These are phyloP conservation scores for Trichodelitschia bisporula DNA, from an alignment of 495 filamentous ascomycete genomes.

Conservation along the genomic window DNA sequence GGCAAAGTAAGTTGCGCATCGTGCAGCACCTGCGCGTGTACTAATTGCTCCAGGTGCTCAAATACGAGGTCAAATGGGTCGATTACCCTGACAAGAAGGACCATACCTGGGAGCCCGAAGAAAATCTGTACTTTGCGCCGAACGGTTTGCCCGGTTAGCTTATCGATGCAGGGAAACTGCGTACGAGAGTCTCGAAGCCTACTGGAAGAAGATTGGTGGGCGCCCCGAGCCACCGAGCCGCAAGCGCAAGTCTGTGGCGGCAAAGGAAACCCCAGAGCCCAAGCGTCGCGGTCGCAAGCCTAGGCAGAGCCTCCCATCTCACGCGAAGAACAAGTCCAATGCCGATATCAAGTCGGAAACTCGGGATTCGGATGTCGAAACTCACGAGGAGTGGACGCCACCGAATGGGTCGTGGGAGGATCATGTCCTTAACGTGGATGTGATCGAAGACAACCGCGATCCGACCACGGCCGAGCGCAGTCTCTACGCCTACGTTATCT, in stretches of 20 bases:
- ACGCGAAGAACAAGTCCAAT: not conserved
- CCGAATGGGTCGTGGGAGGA: conserved; percentile 32
- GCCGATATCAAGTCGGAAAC: conserved; percentile 2
- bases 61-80: conserved; percentile 35
- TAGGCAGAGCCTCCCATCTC: too few species aligned
- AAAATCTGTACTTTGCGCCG: conserved; percentile 19
- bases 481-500: conserved; percentile 27
- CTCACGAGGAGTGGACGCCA: conserved; percentile 21
- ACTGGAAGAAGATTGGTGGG: conserved; percentile 32
- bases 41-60: not conserved
- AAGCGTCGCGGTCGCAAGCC: conserved; percentile 2
- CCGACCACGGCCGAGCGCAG: conserved; percentile 14
- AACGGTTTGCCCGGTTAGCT: too few species aligned
- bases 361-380: conserved; percentile 2
- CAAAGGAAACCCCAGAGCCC: conserved; percentile 6
- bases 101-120: conserved; percentile 34
- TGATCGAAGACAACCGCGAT: conserved; percentile 21
- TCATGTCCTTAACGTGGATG: conserved; percentile 27
- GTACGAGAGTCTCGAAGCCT: conserved; percentile 25
- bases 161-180: conserved; percentile 18
- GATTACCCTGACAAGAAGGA: conserved; percentile 31
- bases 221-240: conserved; percentile 16
- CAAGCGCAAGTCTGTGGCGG: conserved; percentile 8
- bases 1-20: conserved; percentile 13
- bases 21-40: not conserved